phyloP scores from a whole-genome alignment of 2,329 filamentous ascomycete species.

The Acrodontium crateriforme region DNA sequence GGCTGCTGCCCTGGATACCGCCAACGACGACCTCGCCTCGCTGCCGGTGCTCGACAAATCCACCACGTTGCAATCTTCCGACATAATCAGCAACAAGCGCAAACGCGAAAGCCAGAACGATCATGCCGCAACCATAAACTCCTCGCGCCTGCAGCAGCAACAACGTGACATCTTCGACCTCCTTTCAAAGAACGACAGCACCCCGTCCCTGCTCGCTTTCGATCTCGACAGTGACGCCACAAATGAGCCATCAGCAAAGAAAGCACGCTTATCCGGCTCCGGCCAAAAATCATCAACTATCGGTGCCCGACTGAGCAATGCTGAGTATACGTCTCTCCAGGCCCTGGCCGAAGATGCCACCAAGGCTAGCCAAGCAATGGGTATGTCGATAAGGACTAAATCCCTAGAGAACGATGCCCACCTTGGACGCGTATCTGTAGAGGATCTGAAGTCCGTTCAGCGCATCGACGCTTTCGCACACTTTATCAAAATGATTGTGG shows the following conservation, averaged over 20 bases:
- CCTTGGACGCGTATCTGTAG: slow-evolving; percentile 19
- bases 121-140: slow-evolving; percentile 15
- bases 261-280: slow-evolving; percentile 27
- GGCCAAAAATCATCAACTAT: slow-evolving; percentile 23
- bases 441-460: slow-evolving; percentile 24
- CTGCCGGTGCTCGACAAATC: slow-evolving; percentile 2
- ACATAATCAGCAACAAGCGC: slow-evolving; percentile 25
- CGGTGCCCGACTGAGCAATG: slow-evolving; percentile 22
- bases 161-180: slow-evolving; percentile 30
- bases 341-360: slow-evolving; percentile 31
- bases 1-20: slow-evolving; percentile 4
- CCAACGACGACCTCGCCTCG: slow-evolving; percentile 11
- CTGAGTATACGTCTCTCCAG: slow-evolving; percentile 28
- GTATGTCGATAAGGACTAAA: slow-evolving; percentile 20
- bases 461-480: slow-evolving; percentile 16
- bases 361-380: slow-evolving; percentile 25
- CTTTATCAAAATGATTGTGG: slow-evolving; percentile 16
- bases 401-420: slow-evolving; percentile 9
- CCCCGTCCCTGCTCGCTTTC: slow-evolving; percentile 32
- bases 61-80: slow-evolving; percentile 2
- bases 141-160: slow-evolving; percentile 13
- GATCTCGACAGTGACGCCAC: slow-evolving; percentile 20
- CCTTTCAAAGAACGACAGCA: slow-evolving; percentile 32
- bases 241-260: slow-evolving; percentile 31
- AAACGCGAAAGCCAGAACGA: slow-evolving; percentile 28